Base-by-base conservation (phyloP, 139 green algal genomes). In the Raphidocelis subcapitata region DNA sequence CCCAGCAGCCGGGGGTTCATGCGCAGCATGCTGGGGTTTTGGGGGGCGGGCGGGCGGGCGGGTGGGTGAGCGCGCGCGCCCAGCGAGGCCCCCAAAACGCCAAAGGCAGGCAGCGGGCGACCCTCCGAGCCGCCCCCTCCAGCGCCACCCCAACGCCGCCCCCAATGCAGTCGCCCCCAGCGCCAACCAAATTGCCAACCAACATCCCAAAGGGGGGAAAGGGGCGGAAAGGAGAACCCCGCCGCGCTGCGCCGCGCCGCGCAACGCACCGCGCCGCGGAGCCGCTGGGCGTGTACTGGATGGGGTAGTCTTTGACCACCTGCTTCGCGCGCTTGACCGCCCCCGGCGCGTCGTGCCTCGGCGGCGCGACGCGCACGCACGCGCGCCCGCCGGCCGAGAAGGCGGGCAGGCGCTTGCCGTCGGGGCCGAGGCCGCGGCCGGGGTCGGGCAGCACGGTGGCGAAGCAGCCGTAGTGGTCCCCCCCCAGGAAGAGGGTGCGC, bases 401-500 rank as follows among this genome's bases (percentile, higher is more conserved):
- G 54, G 12, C 54, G 24, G 12, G 73, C 28, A 79, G 26, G 3
- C 73, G 31, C 35, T 73, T 44, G 24, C 75, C 4, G 49, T 87
- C 26, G 29, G 62, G 21, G 33, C 67, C 37, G 68, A 79, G 67
- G 60, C 85, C 81, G 24, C 70, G 28, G 23, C 74, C 80, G 0
- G 81, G 79, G 57, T 85, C 65, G 5, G 79, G 75, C 65, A 94
- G 71, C 14, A 98, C 78, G 0, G 79, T 93, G 29, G 81, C 90
- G 52, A 92, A 41, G 71, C 81, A 91, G 52, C 93, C 93, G 72
- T 91, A 97, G 84, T 96, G 75, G 49, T 67, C 80, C 75, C 65
- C 82, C 71, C 63, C 89, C 41, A 96, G 73, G 81, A 89, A 96
- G 29, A 97, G 66, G 12, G 5, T 14, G 54, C 54, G 24, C 54